Conservation (phyloP, 1,139 yeast species). For the Nakaseomyces delphensis region DNA sequence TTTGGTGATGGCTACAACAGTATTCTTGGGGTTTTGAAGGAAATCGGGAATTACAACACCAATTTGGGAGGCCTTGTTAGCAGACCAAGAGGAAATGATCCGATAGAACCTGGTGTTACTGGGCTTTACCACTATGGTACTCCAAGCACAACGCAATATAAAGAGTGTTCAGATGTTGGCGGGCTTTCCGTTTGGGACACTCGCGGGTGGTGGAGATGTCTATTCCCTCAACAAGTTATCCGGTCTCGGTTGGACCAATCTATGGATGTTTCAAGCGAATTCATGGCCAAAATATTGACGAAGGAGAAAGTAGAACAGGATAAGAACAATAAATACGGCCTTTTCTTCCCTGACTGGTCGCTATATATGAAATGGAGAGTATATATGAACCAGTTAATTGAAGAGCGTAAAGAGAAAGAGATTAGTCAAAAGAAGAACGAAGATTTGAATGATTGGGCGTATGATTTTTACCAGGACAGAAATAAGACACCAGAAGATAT, state of each 20-base stretch:
- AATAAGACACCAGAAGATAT: constrained; percentile 31
- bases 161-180: constrained; percentile 50
- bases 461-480: constrained; percentile 6
- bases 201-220: constrained; percentile 78
- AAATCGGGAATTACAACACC: constrained; percentile 10
- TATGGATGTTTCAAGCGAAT: background rate
- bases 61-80: constrained; percentile 1
- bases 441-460: constrained; percentile 6
- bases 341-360: constrained; percentile 54
- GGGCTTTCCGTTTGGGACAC: constrained; percentile 77
- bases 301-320: constrained; percentile 44
- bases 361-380: constrained; percentile 59
- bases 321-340: constrained; percentile 33
- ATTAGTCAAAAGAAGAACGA: constrained; percentile 16
- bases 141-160: constrained; percentile 55
- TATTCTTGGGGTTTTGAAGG: constrained; percentile 8
- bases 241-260: constrained; percentile 15
- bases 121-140: constrained; percentile 44
- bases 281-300: constrained; percentile 33
- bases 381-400: constrained; percentile 37
- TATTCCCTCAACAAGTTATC: constrained; percentile 56
- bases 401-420: constrained; percentile 26
- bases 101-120: constrained; percentile 20
- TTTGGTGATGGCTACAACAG: background rate
- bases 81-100: constrained; percentile 7